Conservation (phyloP, 176 grass and related monocot species). For the Guadua angustifolia region DNA sequence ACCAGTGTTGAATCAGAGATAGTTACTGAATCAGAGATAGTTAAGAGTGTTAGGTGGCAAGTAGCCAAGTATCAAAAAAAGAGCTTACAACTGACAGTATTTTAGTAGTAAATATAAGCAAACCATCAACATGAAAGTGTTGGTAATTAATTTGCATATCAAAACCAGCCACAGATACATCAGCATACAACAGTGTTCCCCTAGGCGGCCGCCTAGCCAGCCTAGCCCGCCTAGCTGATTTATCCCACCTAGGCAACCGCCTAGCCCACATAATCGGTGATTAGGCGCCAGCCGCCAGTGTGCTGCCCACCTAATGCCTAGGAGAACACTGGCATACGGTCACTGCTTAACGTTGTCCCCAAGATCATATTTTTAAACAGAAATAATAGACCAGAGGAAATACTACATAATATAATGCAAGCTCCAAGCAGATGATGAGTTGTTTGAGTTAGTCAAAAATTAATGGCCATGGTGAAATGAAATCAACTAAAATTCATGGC, state of each 20-base stretch:
- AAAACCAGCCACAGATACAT: slow-evolving; percentile 29
- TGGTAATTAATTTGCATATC: not conserved
- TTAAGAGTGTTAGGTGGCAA: slow-evolving; percentile 5
- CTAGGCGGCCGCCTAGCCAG: too few species aligned
- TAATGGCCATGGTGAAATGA: not conserved
- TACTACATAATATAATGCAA: slow-evolving; percentile 22
- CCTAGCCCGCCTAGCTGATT: too few species aligned
- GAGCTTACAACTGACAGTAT: not conserved
- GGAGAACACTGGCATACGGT: not conserved
- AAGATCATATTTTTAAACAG: not conserved
- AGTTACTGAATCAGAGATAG: slow-evolving; percentile 29
- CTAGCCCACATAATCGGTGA: too few species aligned
- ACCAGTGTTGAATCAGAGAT: slow-evolving; percentile 22
- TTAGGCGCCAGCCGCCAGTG: too few species aligned
- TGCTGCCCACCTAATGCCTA: too few species aligned
- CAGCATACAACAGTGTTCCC: not conserved
- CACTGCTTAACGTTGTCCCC: not conserved
- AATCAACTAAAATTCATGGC: not conserved
- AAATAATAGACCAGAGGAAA: not conserved
- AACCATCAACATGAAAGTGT: not conserved
- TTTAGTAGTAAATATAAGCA: not conserved
- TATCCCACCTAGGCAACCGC: too few species aligned
- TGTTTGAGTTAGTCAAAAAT: not conserved
- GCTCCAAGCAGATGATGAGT: not conserved
- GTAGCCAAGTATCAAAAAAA: not conserved